phyloP scores from a whole-genome alignment of 345 rosid genomes.

The Bretschneidera sinensis region DNA sequence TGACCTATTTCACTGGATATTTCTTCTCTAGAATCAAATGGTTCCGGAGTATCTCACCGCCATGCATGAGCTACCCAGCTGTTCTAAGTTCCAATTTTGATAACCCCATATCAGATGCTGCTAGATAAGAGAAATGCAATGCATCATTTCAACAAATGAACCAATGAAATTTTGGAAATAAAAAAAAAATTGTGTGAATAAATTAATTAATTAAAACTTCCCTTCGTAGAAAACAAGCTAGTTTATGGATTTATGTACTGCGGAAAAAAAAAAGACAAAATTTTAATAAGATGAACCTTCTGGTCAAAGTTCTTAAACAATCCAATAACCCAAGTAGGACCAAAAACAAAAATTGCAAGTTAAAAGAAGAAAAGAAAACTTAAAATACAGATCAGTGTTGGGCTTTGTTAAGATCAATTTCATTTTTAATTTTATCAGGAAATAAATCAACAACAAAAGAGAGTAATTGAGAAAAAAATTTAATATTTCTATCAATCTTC shows the following conservation, averaged over 20 bases:
- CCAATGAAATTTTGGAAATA: neutral
- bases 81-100: neutral
- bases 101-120: neutral
- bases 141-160: neutral
- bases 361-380: too few species aligned
- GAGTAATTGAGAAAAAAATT: neutral
- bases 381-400: too few species aligned
- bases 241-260: too few species aligned
- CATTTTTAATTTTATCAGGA: neutral
- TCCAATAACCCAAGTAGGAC: neutral
- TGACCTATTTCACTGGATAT: neutral
- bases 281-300: too few species aligned
- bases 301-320: neutral
- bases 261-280: too few species aligned
- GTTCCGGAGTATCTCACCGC: neutral
- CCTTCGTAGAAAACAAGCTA: too few species aligned
- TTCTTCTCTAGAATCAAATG: neutral
- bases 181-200: too few species aligned
- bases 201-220: too few species aligned
- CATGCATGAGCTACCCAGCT: neutral
- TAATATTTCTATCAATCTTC: neutral
- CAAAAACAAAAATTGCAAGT: neutral
- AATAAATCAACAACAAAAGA: too few species aligned
- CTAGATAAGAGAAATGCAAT: neutral
- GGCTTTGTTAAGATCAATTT: too few species aligned